Conservation (phyloP, 768 basidiomycete genomes). For the Floccularia luteovirens region DNA sequence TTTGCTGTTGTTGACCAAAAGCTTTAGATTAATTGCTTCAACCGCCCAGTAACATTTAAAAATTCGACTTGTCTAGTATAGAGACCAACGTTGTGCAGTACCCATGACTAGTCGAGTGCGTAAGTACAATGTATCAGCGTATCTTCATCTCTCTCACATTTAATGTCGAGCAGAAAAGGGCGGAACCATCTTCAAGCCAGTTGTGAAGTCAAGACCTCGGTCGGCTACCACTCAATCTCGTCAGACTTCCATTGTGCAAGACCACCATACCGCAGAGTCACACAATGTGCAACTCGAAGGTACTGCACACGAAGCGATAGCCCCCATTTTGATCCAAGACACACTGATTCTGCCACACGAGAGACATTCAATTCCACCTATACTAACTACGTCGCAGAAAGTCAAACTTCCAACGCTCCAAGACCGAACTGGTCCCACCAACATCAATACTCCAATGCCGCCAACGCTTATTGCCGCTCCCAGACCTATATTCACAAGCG, state of each 20-base stretch:
- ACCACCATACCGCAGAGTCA: not conserved
- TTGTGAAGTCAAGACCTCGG: constrained; percentile 48
- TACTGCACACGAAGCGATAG: not conserved
- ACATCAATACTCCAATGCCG: too few relatives aligned
- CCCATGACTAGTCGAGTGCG: constrained; percentile 57
- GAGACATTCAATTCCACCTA: too few relatives aligned
- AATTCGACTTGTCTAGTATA: too few relatives aligned
- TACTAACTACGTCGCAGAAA: too few relatives aligned
- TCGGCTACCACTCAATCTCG: constrained; percentile 13
- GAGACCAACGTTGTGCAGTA: too few relatives aligned
- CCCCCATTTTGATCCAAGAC: too few relatives aligned
- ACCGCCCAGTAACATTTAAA: too few relatives aligned
- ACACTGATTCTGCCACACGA: too few relatives aligned
- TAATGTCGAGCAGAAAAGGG: constrained; percentile 52
- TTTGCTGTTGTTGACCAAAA: not conserved
- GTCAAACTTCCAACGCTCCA: too few relatives aligned
- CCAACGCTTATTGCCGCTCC: too few relatives aligned
- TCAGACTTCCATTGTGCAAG: constrained; percentile 17
- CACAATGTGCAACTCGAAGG: not conserved
- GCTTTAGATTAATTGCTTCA: not conserved
- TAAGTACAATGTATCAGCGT: constrained; percentile 31
- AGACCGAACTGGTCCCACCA: too few relatives aligned
- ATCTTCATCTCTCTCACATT: constrained; percentile 5
- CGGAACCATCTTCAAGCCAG: constrained; percentile 60
- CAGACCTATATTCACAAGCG: too few relatives aligned